Evolutionary conservation across 805 yeast species (phyloP), one percentile per base, ranked within the genome.

Genomic region (Yamadazyma philogaea): DNA sequence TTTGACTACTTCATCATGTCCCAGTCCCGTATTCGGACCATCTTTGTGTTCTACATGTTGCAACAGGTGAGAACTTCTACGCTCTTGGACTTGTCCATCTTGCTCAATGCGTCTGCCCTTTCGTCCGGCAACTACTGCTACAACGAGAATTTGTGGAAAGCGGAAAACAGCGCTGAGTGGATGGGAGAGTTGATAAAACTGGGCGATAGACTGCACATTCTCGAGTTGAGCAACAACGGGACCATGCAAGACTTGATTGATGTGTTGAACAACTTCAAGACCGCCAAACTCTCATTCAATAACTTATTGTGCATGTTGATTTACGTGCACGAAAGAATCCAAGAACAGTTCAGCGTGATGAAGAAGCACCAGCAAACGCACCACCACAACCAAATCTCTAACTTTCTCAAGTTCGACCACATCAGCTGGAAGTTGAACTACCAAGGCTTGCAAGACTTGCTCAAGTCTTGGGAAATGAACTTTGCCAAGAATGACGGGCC

Each of bases 381-480:
- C 10, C 38, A 38, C 20, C 35, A 34, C 21, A 27, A 43, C 26
- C 36, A 40, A 33, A 19, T 30, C 7, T 31, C 45, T 11, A 43
- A 43, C 16, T 43, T 40, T 24, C n/a, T 31, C 12, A 68, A 70
- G 8, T 65, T 70, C 38, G 73, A 74, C 44, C 77, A 78, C 24
- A 71, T 82, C 3, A 72, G 72, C 43, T 85, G 91, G 91, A 72
- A 86, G 57, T 66, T 81, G 64, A 75, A 75, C 43, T 70, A 76
- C 7, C 70, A 83, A 47, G 63, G 68, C 6, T 70, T 85, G 40
- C 81, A 78, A 48, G 61, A 74, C 10, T 59, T 84, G 51, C 56
- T 85, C 17, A 78, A 77, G 49, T 67, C 79, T 20, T 85, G 91
- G 91, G 93, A 85, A 59, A 67, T 72, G 14, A 57, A 77, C 21